Evolutionary conservation across 768 basidiomycete genomes (phyloP).

Genomic region (Termitomyces sp.): DNA sequence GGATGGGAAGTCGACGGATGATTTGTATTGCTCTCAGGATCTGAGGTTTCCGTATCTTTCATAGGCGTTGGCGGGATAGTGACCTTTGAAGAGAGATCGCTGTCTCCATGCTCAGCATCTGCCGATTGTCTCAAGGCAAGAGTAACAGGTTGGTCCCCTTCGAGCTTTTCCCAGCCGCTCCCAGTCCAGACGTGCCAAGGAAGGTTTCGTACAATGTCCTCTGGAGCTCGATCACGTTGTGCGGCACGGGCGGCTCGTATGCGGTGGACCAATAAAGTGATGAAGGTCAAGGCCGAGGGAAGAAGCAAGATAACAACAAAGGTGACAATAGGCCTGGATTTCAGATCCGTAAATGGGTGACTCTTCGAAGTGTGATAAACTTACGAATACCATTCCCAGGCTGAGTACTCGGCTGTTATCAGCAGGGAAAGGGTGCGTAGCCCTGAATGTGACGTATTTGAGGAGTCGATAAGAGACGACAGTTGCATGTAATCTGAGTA

Average conservation of each 20-base stretch:
- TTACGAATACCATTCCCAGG: slow-evolving; percentile 93
- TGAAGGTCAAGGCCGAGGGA: slow-evolving; percentile 83
- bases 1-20: slow-evolving; percentile 37
- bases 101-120: slow-evolving; percentile 21
- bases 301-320: slow-evolving; percentile 86
- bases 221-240: slow-evolving; percentile 78
- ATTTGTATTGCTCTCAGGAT: slow-evolving; percentile 14
- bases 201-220: slow-evolving; percentile 69
- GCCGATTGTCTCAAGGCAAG: slow-evolving; percentile 19
- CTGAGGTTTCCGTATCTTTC: slow-evolving; percentile 15
- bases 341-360: slow-evolving; percentile 5
- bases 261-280: slow-evolving; percentile 87
- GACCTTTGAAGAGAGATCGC: not conserved
- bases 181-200: slow-evolving; percentile 85
- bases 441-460: slow-evolving; percentile 78
- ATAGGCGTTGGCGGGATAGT: not conserved
- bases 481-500: slow-evolving; percentile 76
- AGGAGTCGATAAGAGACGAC: slow-evolving; percentile 59
- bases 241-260: slow-evolving; percentile 79
- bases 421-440: slow-evolving; percentile 69
- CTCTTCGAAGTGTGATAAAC: slow-evolving; percentile 21
- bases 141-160: slow-evolving; percentile 31
- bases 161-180: slow-evolving; percentile 75
- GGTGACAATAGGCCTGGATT: slow-evolving; percentile 70
- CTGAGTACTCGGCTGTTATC: slow-evolving; percentile 73